Evolutionary conservation across 108 stramenopile genomes (phyloP).

Genomic region (Aurantiochytrium sp.): DNA sequence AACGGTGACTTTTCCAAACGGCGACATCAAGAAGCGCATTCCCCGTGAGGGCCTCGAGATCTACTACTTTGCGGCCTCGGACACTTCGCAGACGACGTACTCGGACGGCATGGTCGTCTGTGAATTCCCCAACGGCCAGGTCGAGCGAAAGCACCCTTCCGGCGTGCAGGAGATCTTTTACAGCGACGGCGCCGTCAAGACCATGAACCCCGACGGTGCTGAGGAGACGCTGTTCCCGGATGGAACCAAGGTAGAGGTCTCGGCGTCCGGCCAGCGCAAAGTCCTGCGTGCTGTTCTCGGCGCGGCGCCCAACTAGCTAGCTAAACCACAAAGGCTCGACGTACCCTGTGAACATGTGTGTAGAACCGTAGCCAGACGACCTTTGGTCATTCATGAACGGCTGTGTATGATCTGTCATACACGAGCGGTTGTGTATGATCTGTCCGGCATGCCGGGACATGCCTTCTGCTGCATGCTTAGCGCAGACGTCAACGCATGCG

Average conservation of each 20-base stretch:
- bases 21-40: not conserved
- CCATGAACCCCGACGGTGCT: not conserved
- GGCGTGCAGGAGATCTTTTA: not conserved
- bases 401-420: too few species aligned
- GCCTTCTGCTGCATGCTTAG: too few species aligned
- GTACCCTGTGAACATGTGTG: too few species aligned
- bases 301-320: too few species aligned
- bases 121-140: conserved; percentile 5
- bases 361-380: too few species aligned
- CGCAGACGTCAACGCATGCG: too few species aligned
- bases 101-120: conserved; percentile 1
- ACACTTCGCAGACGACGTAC: not conserved
- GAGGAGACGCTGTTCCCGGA: conserved; percentile 5
- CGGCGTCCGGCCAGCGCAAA: not conserved
- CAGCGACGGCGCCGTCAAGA: not conserved
- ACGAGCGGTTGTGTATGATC: too few species aligned
- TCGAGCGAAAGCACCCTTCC: not conserved
- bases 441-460: too few species aligned
- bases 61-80: conserved; percentile 13
- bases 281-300: too few species aligned
- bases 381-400: too few species aligned
- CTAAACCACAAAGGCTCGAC: too few species aligned
- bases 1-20: not conserved
- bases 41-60: not conserved
- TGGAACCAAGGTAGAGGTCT: not conserved